Evolutionary conservation across 352 stramenopile species (phyloP).

Genomic region (Hyaloperonospora brassicae): DNA sequence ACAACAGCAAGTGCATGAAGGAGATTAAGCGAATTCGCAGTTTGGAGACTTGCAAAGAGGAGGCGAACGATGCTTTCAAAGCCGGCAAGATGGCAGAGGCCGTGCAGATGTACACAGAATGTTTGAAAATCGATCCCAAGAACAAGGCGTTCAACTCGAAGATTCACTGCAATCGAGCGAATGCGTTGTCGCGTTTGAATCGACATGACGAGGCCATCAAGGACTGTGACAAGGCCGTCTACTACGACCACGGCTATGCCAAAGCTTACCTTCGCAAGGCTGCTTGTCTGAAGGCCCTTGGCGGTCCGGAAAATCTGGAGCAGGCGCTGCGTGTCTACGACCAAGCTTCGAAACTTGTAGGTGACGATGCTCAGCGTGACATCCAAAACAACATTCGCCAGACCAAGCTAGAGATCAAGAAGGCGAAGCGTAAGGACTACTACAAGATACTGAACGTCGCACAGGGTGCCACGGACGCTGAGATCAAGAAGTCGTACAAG

Average conservation of each 20-base stretch:
- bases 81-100: constrained; percentile 65
- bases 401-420: constrained; percentile 89
- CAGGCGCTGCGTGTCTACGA: constrained; percentile 87
- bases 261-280: constrained; percentile 86
- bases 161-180: constrained; percentile 90
- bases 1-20: constrained; percentile 83
- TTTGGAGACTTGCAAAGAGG: constrained; percentile 83
- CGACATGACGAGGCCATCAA: constrained; percentile 83
- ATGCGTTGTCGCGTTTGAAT: constrained; percentile 72
- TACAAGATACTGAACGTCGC: constrained; percentile 90
- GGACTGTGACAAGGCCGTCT: constrained; percentile 85
- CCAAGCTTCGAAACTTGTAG: constrained; percentile 79
- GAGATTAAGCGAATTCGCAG: constrained; percentile 84
- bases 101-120: constrained; percentile 84
- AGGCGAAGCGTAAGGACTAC: constrained; percentile 93
- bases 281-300: constrained; percentile 63
- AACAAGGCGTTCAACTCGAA: constrained; percentile 92
- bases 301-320: constrained; percentile 85
- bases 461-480: constrained; percentile 71
- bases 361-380: constrained; percentile 71
- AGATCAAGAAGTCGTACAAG: constrained; percentile 99
- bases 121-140: constrained; percentile 77
- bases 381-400: constrained; percentile 80
- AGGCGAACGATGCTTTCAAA: constrained; percentile 88
- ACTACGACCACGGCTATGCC: constrained; percentile 87